Percentiles rank a stretch among this genome's conserved stretches.
Conservation (phyloP, 2,329 filamentous ascomycete genomes). For the Parasarocladium wereldwijsianum region DNA sequence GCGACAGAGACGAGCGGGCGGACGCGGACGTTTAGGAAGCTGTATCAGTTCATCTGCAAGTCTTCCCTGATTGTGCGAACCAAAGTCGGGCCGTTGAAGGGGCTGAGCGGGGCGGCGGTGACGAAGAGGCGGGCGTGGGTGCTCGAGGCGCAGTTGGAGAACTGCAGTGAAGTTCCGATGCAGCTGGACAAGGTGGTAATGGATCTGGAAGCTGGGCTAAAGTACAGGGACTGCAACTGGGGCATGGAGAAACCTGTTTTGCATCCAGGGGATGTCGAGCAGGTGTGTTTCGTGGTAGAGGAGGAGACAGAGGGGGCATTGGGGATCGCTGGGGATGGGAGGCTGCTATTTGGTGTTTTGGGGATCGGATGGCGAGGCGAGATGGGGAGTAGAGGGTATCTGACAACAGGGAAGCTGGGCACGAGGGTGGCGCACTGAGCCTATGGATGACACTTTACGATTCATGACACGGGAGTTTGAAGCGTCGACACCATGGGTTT, state of each 20-base stretch:
- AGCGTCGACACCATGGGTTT: too few species aligned
- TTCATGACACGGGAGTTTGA: too few species aligned
- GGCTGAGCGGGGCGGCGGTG: constrained; percentile 9
- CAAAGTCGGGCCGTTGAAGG: constrained; percentile 55
- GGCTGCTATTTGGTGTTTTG: constrained; percentile 62
- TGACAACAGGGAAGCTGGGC: constrained; percentile 74
- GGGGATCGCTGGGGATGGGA: constrained; percentile 34
- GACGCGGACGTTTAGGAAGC: constrained; percentile 76
- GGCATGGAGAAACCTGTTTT: constrained; percentile 37
- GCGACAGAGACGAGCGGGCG: constrained; percentile 56
- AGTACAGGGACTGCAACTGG: constrained; percentile 44
- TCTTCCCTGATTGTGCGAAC: constrained; percentile 80
- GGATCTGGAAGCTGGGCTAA: constrained; percentile 35
- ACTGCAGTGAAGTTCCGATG: constrained; percentile 73
- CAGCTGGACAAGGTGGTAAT: constrained; percentile 55
- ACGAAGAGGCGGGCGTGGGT: constrained; percentile 38
- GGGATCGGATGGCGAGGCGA: constrained; percentile 78
- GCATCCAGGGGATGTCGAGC: constrained; percentile 48
- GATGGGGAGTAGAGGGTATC: constrained; percentile 77
- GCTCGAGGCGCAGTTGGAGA: constrained; percentile 90
- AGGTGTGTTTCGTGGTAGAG: constrained; percentile 49
- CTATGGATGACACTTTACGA: too few species aligned
- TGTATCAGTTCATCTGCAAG: constrained; percentile 95
- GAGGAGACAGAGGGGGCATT: constrained; percentile 22
- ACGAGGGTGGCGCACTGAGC: constrained; percentile 26